These are phyloP conservation scores for Leishmania guyanensis DNA, from an alignment of 208 protist species.

Conservation along the genomic window DNA sequence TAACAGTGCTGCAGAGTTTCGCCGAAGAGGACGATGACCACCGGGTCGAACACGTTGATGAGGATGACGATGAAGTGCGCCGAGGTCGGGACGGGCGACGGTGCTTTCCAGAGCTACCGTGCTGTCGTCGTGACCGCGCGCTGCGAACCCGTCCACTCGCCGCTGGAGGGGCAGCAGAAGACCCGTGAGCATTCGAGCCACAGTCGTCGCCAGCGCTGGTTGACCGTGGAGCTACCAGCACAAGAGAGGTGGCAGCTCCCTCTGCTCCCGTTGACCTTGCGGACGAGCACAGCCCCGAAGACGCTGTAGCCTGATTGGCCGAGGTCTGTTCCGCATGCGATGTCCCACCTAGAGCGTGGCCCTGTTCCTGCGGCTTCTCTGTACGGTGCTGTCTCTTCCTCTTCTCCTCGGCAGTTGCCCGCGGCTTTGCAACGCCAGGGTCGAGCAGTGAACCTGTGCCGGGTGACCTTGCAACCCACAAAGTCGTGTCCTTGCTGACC, in stretches of 20 bases:
- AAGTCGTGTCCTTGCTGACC: slow-evolving; percentile 10
- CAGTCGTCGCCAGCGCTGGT: neutral
- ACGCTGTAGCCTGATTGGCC: neutral
- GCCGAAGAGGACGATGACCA: slow-evolving; percentile 9
- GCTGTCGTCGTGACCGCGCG: neutral
- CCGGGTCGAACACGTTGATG: neutral
- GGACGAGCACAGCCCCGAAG: neutral
- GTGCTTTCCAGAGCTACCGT: neutral
- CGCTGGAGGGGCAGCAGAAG: neutral
- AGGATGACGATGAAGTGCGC: neutral
- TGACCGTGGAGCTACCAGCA: neutral
- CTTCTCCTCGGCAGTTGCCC: neutral
- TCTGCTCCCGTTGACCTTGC: neutral
- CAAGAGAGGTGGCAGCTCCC: neutral
- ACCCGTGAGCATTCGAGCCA: neutral
- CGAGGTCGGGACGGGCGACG: neutral
- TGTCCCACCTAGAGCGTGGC: neutral
- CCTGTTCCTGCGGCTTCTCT: neutral
- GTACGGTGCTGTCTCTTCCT: neutral
- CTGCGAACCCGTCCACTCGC: neutral
- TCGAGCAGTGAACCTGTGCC: neutral
- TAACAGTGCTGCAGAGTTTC: slow-evolving; percentile 11
- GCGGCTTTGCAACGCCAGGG: neutral
- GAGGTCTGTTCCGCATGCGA: neutral
- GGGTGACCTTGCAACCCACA: neutral